These are phyloP conservation scores for Teunomyces aglyptinius DNA, from an alignment of 805 yeast species.

Conservation along the genomic window DNA sequence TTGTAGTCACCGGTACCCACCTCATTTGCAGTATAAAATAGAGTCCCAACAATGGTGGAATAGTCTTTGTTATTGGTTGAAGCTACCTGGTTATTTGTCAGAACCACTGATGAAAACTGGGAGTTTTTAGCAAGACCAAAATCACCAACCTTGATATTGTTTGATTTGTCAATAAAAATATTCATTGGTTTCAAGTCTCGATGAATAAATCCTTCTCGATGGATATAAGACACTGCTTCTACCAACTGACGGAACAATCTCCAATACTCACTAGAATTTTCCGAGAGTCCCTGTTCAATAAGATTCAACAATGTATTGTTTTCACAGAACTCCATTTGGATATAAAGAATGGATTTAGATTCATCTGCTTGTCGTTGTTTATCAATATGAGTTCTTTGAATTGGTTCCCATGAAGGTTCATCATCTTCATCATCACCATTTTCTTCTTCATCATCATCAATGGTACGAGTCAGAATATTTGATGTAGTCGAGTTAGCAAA, in stretches of 20 bases:
- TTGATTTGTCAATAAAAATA: conserved; percentile 86
- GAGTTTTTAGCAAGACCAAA: conserved; percentile 95
- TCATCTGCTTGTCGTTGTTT: conserved; percentile 5
- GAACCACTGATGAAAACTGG: conserved; percentile 44
- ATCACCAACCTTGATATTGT: conserved; percentile 92
- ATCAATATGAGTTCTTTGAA: background rate
- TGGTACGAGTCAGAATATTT: conserved; percentile 3
- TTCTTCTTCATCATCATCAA: conserved; percentile 1
- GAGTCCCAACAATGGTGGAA: conserved; percentile 92
- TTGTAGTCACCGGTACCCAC: conserved; percentile 79
- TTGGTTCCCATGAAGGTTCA: conserved; percentile 1
- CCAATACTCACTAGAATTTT: conserved; percentile 82
- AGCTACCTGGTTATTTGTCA: conserved; percentile 40
- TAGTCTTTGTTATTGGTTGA: conserved; percentile 56
- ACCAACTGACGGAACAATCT: conserved; percentile 79
- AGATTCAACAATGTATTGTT: conserved; percentile 85
- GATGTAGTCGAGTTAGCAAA: conserved; percentile 29
- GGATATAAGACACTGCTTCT: conserved; percentile 89
- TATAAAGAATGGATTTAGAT: conserved; percentile 66
- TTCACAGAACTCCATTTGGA: conserved; percentile 99
- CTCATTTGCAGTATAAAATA: conserved; percentile 89
- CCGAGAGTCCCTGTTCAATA: conserved; percentile 68
- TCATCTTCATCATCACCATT: background rate
- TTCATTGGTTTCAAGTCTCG: conserved; percentile 95
- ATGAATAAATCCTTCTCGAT: conserved; percentile 91